Evolutionary conservation across 352 stramenopile genomes (phyloP), one percentile per base, ranked within the genome.

Genomic region (Phytopythium sindhum): DNA sequence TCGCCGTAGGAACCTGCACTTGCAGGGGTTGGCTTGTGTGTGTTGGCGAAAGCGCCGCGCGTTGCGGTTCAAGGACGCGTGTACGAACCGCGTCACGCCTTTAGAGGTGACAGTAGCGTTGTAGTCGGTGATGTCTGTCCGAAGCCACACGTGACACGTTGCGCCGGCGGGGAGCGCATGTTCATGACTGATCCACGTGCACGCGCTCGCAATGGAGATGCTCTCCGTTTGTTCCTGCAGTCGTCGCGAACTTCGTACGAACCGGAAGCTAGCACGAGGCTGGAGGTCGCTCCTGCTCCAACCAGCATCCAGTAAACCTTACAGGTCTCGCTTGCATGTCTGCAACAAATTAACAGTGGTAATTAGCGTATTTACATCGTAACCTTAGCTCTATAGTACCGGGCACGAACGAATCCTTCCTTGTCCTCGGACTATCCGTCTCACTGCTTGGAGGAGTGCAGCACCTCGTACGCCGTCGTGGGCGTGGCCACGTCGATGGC

Each of bases 391-490:
- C 33, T 24, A 31, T 31, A 33, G 33, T 54, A 24, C 24, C 7
- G n/a, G 47, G 47, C 45, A 26, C n/a, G n/a, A n/a, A n/a, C n/a
- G n/a, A n/a, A n/a, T n/a, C n/a, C n/a, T n/a, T 52, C 45, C 45
- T 52, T 29, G 10, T 52, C 21, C 14, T 48, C 15, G 2, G 4
- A 17, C 28, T 44, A 51, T 68, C 56, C 41, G 26, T 31, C 29
- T 57, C 41, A 57, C 45, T 69, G 68, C 48, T 69, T 66, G 11
- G 66, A 61, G 39, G 57, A 57, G 21, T 28, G 52, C 31, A 45
- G 26, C 7, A 26, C 31, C 52, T 58, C 31, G 52, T 58, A 58
- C 21, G 6, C 23, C 0, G 52, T 58, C 19, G 52, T 58, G 29
- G 52, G 52, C 52, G 52, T 58, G 2, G 12, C 31, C 26, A 66